Evolutionary conservation across 2,329 filamentous ascomycete species (phyloP).

Genomic region (Pseudophaeomoniella oleicola): DNA sequence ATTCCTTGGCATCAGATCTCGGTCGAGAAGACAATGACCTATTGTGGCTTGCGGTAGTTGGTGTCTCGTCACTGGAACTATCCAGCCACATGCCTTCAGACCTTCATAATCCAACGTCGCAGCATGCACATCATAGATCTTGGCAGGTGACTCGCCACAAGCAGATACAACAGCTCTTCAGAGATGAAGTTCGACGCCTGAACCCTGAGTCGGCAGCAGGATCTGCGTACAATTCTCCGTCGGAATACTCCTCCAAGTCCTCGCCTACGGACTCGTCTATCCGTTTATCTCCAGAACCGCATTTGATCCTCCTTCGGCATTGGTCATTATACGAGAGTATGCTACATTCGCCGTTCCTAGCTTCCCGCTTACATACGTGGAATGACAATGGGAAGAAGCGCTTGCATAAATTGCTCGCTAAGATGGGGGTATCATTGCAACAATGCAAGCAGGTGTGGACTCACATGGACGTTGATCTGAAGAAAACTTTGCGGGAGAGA

Average conservation of each 20-base stretch:
- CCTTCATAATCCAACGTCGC: constrained; percentile 16
- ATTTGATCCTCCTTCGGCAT: constrained; percentile 81
- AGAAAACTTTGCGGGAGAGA: constrained; percentile 70
- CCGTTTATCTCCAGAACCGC: constrained; percentile 80
- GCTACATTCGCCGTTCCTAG: constrained; percentile 91
- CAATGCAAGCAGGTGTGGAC: constrained; percentile 94
- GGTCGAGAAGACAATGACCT: constrained; percentile 94
- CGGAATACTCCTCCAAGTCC: constrained; percentile 27
- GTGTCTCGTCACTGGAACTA: constrained; percentile 83
- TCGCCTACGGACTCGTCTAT: constrained; percentile 88
- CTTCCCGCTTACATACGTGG: constrained; percentile 86
- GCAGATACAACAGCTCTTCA: constrained; percentile 67
- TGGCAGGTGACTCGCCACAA: constrained; percentile 44
- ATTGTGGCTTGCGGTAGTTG: constrained; percentile 87
- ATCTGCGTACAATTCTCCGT: constrained; percentile 30
- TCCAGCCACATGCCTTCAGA: constrained; percentile 55
- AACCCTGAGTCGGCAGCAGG: constrained; percentile 45
- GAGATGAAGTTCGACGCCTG: constrained; percentile 84
- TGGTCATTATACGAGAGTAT: constrained; percentile 98
- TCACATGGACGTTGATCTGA: constrained; percentile 97
- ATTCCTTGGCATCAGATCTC: constrained; percentile 85
- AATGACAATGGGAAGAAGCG: constrained; percentile 77
- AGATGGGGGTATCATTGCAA: constrained; percentile 90
- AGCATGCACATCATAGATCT: constrained; percentile 6
- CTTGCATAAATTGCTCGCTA: constrained; percentile 84